A percentile compares a stretch with the other conserved stretches of the same genome.
Evolutionary conservation across 176 grass and related monocot species (phyloP).

Genomic region (Themeda triandra): DNA sequence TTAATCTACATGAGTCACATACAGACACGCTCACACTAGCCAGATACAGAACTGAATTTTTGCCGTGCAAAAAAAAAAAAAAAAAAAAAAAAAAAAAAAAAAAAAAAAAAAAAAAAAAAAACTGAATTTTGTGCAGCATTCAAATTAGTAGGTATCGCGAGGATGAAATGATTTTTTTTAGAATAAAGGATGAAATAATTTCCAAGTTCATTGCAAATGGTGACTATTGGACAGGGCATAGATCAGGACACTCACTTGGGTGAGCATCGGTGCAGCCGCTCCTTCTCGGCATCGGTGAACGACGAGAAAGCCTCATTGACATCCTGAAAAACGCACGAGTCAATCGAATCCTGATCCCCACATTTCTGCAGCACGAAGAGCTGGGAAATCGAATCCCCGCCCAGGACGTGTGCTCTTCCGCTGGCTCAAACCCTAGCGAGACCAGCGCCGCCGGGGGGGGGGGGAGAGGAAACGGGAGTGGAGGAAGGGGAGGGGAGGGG

Average conservation of each 20-base stretch:
- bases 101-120: not conserved
- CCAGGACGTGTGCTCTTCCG: too few species aligned
- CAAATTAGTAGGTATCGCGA: not conserved
- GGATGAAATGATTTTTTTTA: not conserved
- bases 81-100: not conserved
- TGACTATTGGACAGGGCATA: not conserved
- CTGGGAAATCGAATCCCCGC: not conserved
- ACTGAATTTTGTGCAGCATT: not conserved
- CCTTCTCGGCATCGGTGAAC: conserved; percentile 49
- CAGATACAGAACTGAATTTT: not conserved
- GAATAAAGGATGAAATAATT: not conserved
- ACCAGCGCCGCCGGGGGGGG: not conserved
- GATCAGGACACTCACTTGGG: conserved; percentile 30
- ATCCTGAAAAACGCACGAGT: conserved; percentile 34
- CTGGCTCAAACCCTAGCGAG: too few species aligned
- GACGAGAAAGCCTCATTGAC: conserved; percentile 49
- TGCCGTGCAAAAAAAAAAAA: not conserved
- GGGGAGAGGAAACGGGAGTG: not conserved
- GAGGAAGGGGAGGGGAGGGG: not conserved
- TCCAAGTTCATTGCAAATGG: not conserved
- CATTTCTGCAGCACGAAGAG: not conserved
- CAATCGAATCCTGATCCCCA: not conserved
- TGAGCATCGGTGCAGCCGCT: conserved; percentile 52
- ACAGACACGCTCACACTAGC: not conserved
- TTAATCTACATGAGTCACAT: not conserved